Conservation (phyloP, 1,284 basidiomycete genomes). For the Puccinia novopanici region DNA sequence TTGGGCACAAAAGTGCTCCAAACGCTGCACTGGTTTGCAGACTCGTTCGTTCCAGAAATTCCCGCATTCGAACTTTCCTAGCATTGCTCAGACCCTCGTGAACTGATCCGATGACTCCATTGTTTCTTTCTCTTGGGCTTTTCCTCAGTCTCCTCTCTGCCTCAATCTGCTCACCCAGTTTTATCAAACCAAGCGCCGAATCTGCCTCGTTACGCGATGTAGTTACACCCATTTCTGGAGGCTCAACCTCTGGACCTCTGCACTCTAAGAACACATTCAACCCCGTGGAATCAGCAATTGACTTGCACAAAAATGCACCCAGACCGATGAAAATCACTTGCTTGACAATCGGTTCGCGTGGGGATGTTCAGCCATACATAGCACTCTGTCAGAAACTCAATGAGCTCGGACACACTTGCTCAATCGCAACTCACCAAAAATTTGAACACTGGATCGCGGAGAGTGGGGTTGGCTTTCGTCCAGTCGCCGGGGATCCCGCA, state of each 20-base stretch:
- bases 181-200: too few species aligned
- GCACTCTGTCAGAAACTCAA: conserved; percentile 55
- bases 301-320: conserved; percentile 4
- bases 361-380: conserved; percentile 58
- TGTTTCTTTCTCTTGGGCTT: too few species aligned
- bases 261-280: background rate
- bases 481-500: conserved; percentile 56
- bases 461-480: conserved; percentile 55
- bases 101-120: too few species aligned
- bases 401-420: conserved; percentile 54
- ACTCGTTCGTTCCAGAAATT: too few species aligned
- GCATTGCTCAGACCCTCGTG: too few species aligned
- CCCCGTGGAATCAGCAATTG: background rate
- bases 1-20: too few species aligned
- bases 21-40: too few species aligned
- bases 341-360: conserved; percentile 57
- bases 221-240: background rate
- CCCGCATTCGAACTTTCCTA: too few species aligned
- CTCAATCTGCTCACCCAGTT: background rate
- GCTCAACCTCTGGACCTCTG: background rate
- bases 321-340: conserved; percentile 26
- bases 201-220: background rate
- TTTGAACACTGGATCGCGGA: conserved; percentile 55
- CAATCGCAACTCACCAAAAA: conserved; percentile 57
- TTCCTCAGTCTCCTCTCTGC: background rate